Base-by-base conservation (phyloP, 306 rosid genomes). In the Lablab purpureus region DNA sequence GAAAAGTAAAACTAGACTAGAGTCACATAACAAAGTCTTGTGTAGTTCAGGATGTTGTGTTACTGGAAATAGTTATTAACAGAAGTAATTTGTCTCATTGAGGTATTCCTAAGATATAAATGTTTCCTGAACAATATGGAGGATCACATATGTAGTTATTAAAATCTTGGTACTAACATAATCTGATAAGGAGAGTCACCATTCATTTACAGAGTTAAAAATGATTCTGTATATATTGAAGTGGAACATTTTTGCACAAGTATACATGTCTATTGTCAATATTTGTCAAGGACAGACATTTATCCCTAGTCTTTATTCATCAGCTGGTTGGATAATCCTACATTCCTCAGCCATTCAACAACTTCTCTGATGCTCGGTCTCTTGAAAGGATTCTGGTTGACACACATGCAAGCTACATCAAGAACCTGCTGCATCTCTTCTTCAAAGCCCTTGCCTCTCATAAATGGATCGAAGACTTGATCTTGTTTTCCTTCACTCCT, bases 371-470 rank as follows among this genome's bases (percentile, higher is more conserved):
- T 93, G 77, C 80, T 84, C 37, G 98, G 97, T 81, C 98, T 89
- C 89, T 89, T 89, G 73, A 91, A 65, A 81, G 94, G 98, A 81
- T 87, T 89, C 51, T 54, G 88, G 86, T 77, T 87, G 76, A 91
- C 88, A 82, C 98, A 93, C 91, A 88, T 68, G 85, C 94, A 93
- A 18, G 97, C 98, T 73, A 88, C 88, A 71, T 93, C 93, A 34
- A 93, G 94, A 8, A 91, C 94, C 91, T 86, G 88, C 43, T 84
- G 55, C 90, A 93, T 89, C 88, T 91, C 86, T 41, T 81, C 90
- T 81, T 91, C 97, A 78, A 79, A 89, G 19, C 92, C 89, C 18
- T 87, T 89, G 28, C 87, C 94, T 78, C 73, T 88, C 73, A 93
- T 73, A 75, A 83, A 58, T 51, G 94, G 89, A 70, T 93, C 91